Evolutionary conservation across 2,329 filamentous ascomycete genomes (phyloP).

Genomic region (Fusarium dimerum): DNA sequence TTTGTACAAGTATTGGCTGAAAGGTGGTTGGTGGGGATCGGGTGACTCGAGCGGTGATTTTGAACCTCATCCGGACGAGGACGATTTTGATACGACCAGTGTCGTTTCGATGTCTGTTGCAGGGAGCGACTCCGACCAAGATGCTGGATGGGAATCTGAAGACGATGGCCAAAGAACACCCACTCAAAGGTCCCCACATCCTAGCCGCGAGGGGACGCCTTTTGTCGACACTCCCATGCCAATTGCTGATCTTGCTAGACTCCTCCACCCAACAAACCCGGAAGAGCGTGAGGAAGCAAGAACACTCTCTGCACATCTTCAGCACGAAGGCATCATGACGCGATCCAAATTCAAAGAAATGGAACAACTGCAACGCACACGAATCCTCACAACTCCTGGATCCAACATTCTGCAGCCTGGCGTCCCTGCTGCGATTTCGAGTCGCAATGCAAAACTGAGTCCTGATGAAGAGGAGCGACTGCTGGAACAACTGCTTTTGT

Average conservation of each 20-base stretch:
- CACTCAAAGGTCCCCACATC: conserved; percentile 61
- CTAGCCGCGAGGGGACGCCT: conserved; percentile 56
- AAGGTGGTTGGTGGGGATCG: conserved; percentile 82
- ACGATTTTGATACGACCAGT: conserved; percentile 76
- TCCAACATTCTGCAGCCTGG: conserved; percentile 21
- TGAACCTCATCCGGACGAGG: conserved; percentile 52
- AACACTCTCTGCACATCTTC: conserved; percentile 77
- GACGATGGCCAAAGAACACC: conserved; percentile 67
- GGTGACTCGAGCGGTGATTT: conserved; percentile 82
- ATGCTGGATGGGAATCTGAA: conserved; percentile 49
- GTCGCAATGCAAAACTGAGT: conserved; percentile 44
- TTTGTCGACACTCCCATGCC: conserved; percentile 64
- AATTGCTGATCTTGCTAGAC: conserved; percentile 69
- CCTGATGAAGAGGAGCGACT: conserved; percentile 61
- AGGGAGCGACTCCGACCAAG: conserved; percentile 45
- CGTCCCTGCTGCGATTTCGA: conserved; percentile 7
- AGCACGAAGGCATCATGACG: conserved; percentile 72
- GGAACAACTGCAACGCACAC: conserved; percentile 68
- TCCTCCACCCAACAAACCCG: conserved; percentile 76
- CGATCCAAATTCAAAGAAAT: conserved; percentile 73
- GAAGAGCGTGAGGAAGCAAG: conserved; percentile 81
- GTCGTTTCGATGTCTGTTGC: conserved; percentile 62
- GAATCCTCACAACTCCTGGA: conserved; percentile 50
- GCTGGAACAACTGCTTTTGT: conserved; percentile 61
- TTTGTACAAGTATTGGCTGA: conserved; percentile 83